phyloP scores from a whole-genome alignment of 768 basidiomycete species.

The Mycena albidolilacea region DNA sequence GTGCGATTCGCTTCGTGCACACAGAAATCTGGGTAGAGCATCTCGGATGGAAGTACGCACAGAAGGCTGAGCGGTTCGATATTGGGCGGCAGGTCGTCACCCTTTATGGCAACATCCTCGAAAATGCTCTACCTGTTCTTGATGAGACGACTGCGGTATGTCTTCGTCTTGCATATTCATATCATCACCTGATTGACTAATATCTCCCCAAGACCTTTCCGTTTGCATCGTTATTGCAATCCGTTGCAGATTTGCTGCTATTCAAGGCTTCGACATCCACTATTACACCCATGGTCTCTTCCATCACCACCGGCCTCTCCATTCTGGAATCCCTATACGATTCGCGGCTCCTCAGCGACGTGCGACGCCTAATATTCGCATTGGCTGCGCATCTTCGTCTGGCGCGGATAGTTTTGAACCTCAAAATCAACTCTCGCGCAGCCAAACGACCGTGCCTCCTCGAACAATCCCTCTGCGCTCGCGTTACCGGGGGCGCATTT shows the following conservation, averaged over 20 bases:
- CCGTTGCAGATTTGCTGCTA: slow-evolving; percentile 80
- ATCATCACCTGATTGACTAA: neutral
- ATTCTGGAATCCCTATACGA: slow-evolving; percentile 72
- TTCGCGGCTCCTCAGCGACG: slow-evolving; percentile 79
- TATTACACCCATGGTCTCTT: slow-evolving; percentile 84
- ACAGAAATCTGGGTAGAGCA: slow-evolving; percentile 92
- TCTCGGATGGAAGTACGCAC: slow-evolving; percentile 87
- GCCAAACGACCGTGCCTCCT: slow-evolving; percentile 71
- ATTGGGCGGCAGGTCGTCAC: slow-evolving; percentile 78
- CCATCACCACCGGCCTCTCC: slow-evolving; percentile 73
- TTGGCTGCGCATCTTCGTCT: slow-evolving; percentile 78
- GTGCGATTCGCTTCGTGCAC: slow-evolving; percentile 85
- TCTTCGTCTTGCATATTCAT: neutral
- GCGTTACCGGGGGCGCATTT: slow-evolving; percentile 65
- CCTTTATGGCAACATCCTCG: slow-evolving; percentile 78
- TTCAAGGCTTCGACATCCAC: slow-evolving; percentile 84
- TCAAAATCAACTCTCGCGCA: slow-evolving; percentile 67
- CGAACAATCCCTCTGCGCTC: slow-evolving; percentile 83
- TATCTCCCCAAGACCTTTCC: slow-evolving; percentile 52
- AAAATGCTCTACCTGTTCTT: slow-evolving; percentile 69
- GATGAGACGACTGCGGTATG: slow-evolving; percentile 49
- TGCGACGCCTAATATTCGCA: slow-evolving; percentile 75
- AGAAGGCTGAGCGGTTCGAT: slow-evolving; percentile 87
- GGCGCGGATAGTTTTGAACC: slow-evolving; percentile 72
- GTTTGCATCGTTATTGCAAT: slow-evolving; percentile 71